Evolutionary conservation across 2,329 filamentous ascomycete genomes (phyloP).

Genomic region (Eurotiales sp.): DNA sequence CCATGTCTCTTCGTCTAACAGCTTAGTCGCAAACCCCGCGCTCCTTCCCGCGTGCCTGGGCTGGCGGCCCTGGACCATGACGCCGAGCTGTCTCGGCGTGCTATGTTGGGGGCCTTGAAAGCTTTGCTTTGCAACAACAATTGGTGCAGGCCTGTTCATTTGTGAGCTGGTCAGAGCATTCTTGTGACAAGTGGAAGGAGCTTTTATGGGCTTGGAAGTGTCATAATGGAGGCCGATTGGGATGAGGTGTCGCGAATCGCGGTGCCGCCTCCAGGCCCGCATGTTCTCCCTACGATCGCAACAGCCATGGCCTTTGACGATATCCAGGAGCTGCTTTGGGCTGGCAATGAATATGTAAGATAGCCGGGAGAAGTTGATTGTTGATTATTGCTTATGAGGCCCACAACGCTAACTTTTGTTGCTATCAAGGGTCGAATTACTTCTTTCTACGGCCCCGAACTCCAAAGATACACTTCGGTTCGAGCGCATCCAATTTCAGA

Average conservation of each 20-base stretch:
- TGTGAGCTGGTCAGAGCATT: too few species aligned
- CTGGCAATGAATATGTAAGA: conserved; percentile 82
- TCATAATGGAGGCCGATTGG: conserved; percentile 47
- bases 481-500: conserved; percentile 70
- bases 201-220: conserved; percentile 8
- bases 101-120: background rate
- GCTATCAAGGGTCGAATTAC: conserved; percentile 72
- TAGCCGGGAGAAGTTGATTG: too few species aligned
- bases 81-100: conserved; percentile 11
- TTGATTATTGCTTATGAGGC: background rate
- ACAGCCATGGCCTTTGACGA: conserved; percentile 86
- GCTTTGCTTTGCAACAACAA: background rate
- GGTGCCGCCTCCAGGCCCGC: conserved; percentile 71
- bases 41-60: conserved; percentile 11
- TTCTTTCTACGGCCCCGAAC: conserved; percentile 80
- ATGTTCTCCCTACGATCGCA: conserved; percentile 66
- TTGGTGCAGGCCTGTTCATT: background rate
- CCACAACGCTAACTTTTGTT: conserved; percentile 15
- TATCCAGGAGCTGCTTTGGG: conserved; percentile 85
- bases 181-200: too few species aligned
- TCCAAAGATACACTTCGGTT: conserved; percentile 88
- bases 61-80: conserved; percentile 11
- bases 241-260: conserved; percentile 73
- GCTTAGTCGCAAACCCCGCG: conserved; percentile 7
- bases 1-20: conserved; percentile 11